Conservation (phyloP, 2,329 filamentous ascomycete species). For the Pyricularia grisea region DNA sequence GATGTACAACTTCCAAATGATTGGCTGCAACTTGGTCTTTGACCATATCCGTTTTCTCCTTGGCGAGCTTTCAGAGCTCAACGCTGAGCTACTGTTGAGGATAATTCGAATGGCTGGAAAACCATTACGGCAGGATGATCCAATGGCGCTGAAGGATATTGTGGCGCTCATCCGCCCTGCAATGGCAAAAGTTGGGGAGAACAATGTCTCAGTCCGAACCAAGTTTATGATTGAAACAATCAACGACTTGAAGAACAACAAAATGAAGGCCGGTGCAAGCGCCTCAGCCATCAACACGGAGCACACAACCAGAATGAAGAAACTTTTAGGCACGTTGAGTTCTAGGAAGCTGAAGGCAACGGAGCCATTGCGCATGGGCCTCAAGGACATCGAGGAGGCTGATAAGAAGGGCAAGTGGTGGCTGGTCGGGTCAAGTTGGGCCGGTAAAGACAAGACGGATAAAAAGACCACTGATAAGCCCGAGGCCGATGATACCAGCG, state of each 20-base stretch:
- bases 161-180: conserved; percentile 68
- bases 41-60: conserved; percentile 82
- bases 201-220: conserved; percentile 72
- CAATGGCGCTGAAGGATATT: conserved; percentile 80
- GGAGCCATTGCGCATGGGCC: conserved; percentile 72
- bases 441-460: conserved; percentile 24
- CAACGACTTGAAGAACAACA: conserved; percentile 89
- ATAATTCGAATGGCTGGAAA: conserved; percentile 75
- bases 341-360: conserved; percentile 56
- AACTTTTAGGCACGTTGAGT: conserved; percentile 72
- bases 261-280: conserved; percentile 59
- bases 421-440: conserved; percentile 93
- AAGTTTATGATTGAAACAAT: conserved; percentile 98
- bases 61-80: conserved; percentile 65
- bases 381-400: conserved; percentile 73
- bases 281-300: conserved; percentile 68
- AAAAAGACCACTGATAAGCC: background rate
- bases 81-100: conserved; percentile 79
- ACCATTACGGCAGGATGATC: conserved; percentile 80
- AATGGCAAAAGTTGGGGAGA: conserved; percentile 54
- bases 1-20: conserved; percentile 85
- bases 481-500: conserved; percentile 18
- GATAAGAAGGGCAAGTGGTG: conserved; percentile 96
- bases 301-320: conserved; percentile 82
- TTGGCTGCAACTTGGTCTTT: conserved; percentile 76